Conservation (phyloP, 495 filamentous ascomycete species). For the Chlorociboria aeruginascens region DNA sequence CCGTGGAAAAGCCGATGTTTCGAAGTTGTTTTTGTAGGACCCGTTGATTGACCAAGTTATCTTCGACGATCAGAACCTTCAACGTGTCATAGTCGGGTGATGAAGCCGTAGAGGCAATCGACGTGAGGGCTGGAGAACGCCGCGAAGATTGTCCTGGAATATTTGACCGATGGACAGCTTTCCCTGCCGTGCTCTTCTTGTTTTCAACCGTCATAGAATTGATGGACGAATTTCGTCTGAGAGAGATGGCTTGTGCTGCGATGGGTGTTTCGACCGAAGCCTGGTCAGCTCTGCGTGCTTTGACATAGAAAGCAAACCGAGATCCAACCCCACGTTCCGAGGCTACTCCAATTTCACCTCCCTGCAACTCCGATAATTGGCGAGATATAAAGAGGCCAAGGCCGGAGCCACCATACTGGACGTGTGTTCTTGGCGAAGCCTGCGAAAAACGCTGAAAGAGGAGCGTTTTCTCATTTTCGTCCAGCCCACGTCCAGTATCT, state of each 20-base stretch:
- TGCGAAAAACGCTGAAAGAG: slow-evolving; percentile 78
- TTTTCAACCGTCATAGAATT: slow-evolving; percentile 9
- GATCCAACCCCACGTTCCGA: slow-evolving; percentile 61
- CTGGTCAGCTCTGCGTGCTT: slow-evolving; percentile 24
- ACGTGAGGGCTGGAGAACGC: not conserved
- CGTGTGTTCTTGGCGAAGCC: slow-evolving; percentile 61
- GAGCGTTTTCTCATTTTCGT: slow-evolving; percentile 56
- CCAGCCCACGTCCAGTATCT: slow-evolving; percentile 70
- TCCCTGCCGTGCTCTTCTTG: slow-evolving; percentile 6
- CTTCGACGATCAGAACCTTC: slow-evolving; percentile 62
- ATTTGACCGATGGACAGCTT: slow-evolving; percentile 6
- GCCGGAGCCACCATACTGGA: slow-evolving; percentile 73
- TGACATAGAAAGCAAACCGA: slow-evolving; percentile 73
- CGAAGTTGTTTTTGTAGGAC: slow-evolving; percentile 61
- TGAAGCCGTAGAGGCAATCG: not conserved
- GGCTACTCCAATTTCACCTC: slow-evolving; percentile 71
- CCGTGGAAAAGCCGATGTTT: slow-evolving; percentile 54
- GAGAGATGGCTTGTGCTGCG: slow-evolving; percentile 2
- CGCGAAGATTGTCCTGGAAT: slow-evolving; percentile 2
- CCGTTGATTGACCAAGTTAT: slow-evolving; percentile 71
- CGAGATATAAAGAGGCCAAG: slow-evolving; percentile 75
- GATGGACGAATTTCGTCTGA: slow-evolving; percentile 9
- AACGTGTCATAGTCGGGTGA: slow-evolving; percentile 17
- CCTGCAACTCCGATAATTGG: slow-evolving; percentile 67
- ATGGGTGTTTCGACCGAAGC: slow-evolving; percentile 12